Evolutionary conservation across 164 flowering plant genomes (phyloP).

Genomic region (Chimonanthus salicifolius): DNA sequence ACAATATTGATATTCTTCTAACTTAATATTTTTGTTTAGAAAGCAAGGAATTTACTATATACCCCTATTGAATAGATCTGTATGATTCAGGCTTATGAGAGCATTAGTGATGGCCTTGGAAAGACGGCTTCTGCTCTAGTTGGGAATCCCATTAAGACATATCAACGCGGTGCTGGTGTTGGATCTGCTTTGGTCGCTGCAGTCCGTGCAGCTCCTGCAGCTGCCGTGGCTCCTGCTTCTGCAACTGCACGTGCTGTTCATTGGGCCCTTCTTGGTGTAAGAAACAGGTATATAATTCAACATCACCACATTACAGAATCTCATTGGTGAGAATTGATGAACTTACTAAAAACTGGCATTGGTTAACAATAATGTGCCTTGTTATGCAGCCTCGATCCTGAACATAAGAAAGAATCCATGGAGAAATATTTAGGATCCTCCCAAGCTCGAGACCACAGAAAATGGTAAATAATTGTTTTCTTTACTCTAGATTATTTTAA

Average conservation of each 20-base stretch:
- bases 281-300: slow-evolving; percentile 59
- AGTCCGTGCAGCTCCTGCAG: slow-evolving; percentile 80
- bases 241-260: slow-evolving; percentile 81
- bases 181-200: slow-evolving; percentile 86
- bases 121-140: slow-evolving; percentile 83
- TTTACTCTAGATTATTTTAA: not conserved
- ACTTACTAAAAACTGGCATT: no score
- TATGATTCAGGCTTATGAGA: slow-evolving; percentile 68
- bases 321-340: not conserved
- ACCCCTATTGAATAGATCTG: no score
- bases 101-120: slow-evolving; percentile 77
- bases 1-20: no score
- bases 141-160: slow-evolving; percentile 66
- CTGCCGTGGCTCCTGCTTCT: slow-evolving; percentile 90
- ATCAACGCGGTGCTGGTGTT: slow-evolving; percentile 79
- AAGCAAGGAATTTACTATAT: no score
- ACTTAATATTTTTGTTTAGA: no score
- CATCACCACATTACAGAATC: not conserved
- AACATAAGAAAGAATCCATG: slow-evolving; percentile 80
- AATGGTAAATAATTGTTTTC: not conserved
- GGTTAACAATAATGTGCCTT: not conserved
- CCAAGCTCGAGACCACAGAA: slow-evolving; percentile 5
- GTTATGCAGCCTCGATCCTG: slow-evolving; percentile 83
- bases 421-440: slow-evolving; percentile 73
- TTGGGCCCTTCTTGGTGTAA: slow-evolving; percentile 84